A percentile compares a stretch with the other conserved stretches of the same genome.
Evolutionary conservation across 2,329 filamentous ascomycete species (phyloP).

Genomic region (Fusarium abutilonis): DNA sequence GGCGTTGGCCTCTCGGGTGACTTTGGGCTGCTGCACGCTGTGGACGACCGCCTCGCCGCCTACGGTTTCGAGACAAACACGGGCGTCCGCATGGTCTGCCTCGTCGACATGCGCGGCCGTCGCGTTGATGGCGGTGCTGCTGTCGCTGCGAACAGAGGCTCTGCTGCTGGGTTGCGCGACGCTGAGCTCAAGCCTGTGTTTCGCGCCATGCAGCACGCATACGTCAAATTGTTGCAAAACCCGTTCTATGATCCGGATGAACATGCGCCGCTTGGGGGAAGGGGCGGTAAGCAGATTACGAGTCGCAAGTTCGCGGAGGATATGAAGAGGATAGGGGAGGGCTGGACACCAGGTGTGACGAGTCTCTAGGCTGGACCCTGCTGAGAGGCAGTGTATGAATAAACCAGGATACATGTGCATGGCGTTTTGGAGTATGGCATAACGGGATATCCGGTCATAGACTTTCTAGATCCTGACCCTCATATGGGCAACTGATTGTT

Average conservation of each 20-base stretch:
- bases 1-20: conserved; percentile 75
- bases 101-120: conserved; percentile 89
- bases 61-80: conserved; percentile 99
- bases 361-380: conserved; percentile 57
- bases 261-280: conserved; percentile 68
- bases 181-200: conserved; percentile 93
- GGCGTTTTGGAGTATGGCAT: conserved; percentile 45
- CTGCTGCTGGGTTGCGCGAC: conserved; percentile 77
- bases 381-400: conserved; percentile 49
- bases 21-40: conserved; percentile 88
- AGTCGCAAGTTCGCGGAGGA: conserved; percentile 84
- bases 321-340: conserved; percentile 84
- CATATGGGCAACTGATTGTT: conserved; percentile 26
- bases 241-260: conserved; percentile 95
- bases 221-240: conserved; percentile 88
- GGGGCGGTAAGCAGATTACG: conserved; percentile 75
- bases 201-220: conserved; percentile 90
- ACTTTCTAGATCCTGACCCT: conserved; percentile 34
- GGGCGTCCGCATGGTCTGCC: conserved; percentile 86
- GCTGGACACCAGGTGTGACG: conserved; percentile 79
- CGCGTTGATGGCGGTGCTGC: conserved; percentile 52
- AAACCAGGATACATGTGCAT: conserved; percentile 37
- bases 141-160: conserved; percentile 38
- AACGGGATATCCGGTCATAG: conserved; percentile 41
- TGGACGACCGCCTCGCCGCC: conserved; percentile 91